Evolutionary conservation across 176 grass and related monocot genomes (phyloP).

Genomic region (Zoysia japonica): DNA sequence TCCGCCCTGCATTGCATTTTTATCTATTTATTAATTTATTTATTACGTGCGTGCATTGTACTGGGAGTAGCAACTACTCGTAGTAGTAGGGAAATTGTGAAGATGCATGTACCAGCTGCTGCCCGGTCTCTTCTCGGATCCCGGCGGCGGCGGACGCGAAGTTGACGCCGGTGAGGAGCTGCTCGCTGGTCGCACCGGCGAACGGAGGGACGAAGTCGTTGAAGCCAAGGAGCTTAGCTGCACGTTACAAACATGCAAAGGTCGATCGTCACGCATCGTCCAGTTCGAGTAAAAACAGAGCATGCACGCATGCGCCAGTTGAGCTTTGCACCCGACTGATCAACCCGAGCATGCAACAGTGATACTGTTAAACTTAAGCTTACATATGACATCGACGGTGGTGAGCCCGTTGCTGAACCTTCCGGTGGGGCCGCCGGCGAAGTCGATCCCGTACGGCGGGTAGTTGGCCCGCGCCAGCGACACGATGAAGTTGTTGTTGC

Average conservation of each 20-base stretch:
- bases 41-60: neutral
- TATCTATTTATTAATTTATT: neutral
- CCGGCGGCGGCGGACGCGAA: slow-evolving; percentile 91
- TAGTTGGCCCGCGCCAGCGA: slow-evolving; percentile 90
- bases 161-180: slow-evolving; percentile 75
- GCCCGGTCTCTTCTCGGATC: slow-evolving; percentile 86
- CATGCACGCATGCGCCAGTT: neutral
- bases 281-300: neutral
- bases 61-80: neutral
- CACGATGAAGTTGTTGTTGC: slow-evolving; percentile 90
- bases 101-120: slow-evolving; percentile 56
- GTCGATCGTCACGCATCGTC: no score
- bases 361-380: neutral
- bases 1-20: slow-evolving; percentile 42
- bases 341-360: no score
- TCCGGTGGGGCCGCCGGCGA: slow-evolving; percentile 57
- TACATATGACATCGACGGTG: slow-evolving; percentile 73
- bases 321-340: neutral
- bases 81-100: neutral
- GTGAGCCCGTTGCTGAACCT: slow-evolving; percentile 90
- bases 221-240: slow-evolving; percentile 80
- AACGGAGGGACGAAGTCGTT: slow-evolving; percentile 73
- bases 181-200: slow-evolving; percentile 45
- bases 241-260: no score
- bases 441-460: slow-evolving; percentile 86